These are phyloP conservation scores for Capsicum chinense DNA, from an alignment of 257 asterid genomes.

Conservation along the genomic window DNA sequence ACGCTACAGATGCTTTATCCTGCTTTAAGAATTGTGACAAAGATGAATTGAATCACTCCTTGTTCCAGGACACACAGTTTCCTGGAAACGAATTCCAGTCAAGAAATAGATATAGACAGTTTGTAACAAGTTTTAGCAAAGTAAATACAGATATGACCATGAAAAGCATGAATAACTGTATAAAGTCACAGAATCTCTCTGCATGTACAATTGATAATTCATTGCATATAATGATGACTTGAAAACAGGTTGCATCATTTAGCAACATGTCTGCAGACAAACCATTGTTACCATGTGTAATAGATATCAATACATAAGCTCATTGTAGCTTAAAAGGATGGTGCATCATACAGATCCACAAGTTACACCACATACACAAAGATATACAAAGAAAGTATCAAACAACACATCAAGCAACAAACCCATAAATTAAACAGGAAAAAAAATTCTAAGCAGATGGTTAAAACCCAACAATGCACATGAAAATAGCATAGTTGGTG, in stretches of 20 bases:
- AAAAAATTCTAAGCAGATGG: background rate
- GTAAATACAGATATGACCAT: conserved; percentile 8
- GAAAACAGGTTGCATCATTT: conserved; percentile 3
- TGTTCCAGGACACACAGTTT: conserved; percentile 1
- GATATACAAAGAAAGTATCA: background rate
- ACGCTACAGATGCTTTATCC: conserved; percentile 39
- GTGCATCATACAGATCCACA: background rate
- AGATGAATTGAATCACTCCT: conserved; percentile 4
- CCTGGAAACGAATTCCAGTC: conserved; percentile 25
- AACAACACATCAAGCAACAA: background rate
- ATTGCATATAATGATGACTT: conserved; percentile 17
- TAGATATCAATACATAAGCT: background rate
- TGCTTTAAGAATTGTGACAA: conserved; percentile 26
- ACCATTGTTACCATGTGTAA: conserved; percentile 10
- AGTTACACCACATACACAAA: background rate
- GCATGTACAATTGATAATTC: background rate
- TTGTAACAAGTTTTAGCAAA: background rate
- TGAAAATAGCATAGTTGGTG: background rate
- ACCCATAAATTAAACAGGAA: background rate
- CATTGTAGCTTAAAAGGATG: background rate
- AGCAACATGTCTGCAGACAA: conserved; percentile 11
- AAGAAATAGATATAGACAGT: conserved; percentile 22
- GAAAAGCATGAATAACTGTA: conserved; percentile 7
- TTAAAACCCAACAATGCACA: background rate
- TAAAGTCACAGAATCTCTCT: background rate